A percentile compares a stretch with the other conserved stretches of the same genome.
phyloP scores from a whole-genome alignment of 345 rosid species.

The Acer yangbiense region DNA sequence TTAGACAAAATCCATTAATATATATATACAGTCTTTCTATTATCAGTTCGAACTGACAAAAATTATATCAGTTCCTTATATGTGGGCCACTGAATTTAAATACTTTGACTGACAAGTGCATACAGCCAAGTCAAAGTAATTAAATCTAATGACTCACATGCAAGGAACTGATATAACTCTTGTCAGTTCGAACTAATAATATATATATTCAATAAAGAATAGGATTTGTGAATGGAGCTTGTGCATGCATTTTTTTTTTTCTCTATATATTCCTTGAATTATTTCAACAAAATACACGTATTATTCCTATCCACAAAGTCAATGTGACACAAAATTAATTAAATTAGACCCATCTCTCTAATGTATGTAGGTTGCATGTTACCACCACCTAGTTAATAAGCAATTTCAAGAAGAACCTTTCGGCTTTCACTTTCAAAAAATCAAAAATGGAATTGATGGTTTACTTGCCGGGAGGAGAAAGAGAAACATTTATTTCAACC shows the following conservation, averaged over 20 bases:
- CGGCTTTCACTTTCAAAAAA: slow-evolving; percentile 25
- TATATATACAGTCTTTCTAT: neutral
- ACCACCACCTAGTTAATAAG: too few species aligned
- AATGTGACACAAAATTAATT: neutral
- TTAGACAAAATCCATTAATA: neutral
- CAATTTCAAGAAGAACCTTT: neutral
- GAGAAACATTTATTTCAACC: neutral
- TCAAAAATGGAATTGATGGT: slow-evolving; percentile 16
- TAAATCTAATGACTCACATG: too few species aligned
- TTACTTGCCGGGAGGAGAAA: slow-evolving; percentile 37
- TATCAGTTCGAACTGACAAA: too few species aligned
- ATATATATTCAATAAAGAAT: too few species aligned
- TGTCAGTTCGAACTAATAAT: too few species aligned
- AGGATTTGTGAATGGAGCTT: neutral
- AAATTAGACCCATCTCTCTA: neutral
- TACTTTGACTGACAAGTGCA: too few species aligned
- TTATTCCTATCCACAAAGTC: neutral
- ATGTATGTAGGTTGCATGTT: too few species aligned
- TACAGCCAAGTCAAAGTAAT: too few species aligned
- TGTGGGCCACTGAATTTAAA: too few species aligned
- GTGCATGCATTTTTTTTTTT: neutral
- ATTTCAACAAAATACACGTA: neutral
- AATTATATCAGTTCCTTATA: too few species aligned
- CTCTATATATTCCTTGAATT: too few species aligned
- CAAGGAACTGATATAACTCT: too few species aligned